These are phyloP conservation scores for Catunica adiposa DNA, from an alignment of 2,329 filamentous ascomycete species.

Conservation along the genomic window DNA sequence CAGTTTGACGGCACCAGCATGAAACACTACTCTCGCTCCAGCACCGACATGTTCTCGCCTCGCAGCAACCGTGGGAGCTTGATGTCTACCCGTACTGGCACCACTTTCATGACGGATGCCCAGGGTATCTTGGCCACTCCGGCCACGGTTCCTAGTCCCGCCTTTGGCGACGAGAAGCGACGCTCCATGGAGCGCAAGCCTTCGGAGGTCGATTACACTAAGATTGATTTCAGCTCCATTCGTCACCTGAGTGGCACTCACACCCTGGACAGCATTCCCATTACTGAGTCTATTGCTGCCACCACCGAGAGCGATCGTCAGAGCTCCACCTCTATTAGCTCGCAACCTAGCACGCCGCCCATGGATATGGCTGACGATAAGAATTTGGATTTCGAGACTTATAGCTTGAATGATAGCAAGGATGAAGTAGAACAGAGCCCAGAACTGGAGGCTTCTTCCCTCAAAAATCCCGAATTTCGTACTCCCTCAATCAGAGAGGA, in stretches of 20 bases:
- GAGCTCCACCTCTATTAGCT: conserved; percentile 13
- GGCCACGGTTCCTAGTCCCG: conserved; percentile 37
- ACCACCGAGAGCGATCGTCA: conserved; percentile 13
- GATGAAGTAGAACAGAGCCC: not conserved
- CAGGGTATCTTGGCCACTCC: conserved; percentile 43
- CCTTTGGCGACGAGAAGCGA: conserved; percentile 36
- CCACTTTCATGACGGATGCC: conserved; percentile 52
- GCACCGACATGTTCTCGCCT: conserved; percentile 45
- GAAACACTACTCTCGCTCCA: conserved; percentile 43
- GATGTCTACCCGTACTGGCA: conserved; percentile 53
- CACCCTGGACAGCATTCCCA: conserved; percentile 20
- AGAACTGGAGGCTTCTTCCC: not conserved
- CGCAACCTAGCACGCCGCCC: conserved; percentile 12
- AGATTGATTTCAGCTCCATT: conserved; percentile 37
- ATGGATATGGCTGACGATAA: conserved; percentile 12
- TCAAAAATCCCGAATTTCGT: not conserved
- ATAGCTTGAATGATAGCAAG: conserved; percentile 1
- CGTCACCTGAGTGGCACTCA: conserved; percentile 29
- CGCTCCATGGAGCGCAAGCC: conserved; percentile 23
- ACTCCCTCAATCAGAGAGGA: not conserved
- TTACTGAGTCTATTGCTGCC: conserved; percentile 13
- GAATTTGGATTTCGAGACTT: not conserved
- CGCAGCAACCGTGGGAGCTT: conserved; percentile 56
- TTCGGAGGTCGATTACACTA: conserved; percentile 41
- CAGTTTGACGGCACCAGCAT: conserved; percentile 69